Evolutionary conservation across 192 early-diverging fungal species (phyloP).

Genomic region (Coemansia furcata): DNA sequence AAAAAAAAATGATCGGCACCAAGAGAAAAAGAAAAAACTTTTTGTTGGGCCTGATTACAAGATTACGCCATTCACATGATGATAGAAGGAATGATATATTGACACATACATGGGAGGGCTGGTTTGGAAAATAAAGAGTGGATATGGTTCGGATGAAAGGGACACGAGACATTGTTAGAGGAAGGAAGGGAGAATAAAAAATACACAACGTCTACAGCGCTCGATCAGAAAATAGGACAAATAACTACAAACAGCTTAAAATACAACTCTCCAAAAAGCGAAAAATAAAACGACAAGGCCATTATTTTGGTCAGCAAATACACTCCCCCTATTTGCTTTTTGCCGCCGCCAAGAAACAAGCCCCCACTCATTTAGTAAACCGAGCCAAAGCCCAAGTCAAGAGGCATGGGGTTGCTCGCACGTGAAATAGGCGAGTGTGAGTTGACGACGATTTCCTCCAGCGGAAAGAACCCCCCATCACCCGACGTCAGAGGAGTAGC

Average conservation of each 20-base stretch:
- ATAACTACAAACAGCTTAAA: slow-evolving; percentile 4
- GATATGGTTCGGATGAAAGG: not conserved
- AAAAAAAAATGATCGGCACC: not conserved
- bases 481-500: not conserved
- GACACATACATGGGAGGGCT: not conserved
- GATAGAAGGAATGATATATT: not conserved
- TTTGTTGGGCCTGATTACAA: not conserved
- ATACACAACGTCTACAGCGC: slow-evolving; percentile 1
- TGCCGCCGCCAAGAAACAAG: not conserved
- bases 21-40: slow-evolving; percentile 3
- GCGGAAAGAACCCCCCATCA: slow-evolving; percentile 28
- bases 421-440: slow-evolving; percentile 36
- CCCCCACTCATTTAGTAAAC: slow-evolving; percentile 7
- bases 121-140: not conserved
- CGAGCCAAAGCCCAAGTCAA: slow-evolving; percentile 38
- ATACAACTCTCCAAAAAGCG: not conserved
- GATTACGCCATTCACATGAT: too few species aligned
- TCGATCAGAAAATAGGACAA: not conserved
- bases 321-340: not conserved
- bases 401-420: slow-evolving; percentile 45
- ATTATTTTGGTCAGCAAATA: not conserved
- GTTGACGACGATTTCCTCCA: slow-evolving; percentile 44
- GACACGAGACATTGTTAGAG: not conserved
- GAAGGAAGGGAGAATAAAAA: not conserved
- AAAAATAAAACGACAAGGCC: not conserved